These are phyloP conservation scores for Plantago elongata DNA, from an alignment of 257 asterid genomes.

Conservation along the genomic window DNA sequence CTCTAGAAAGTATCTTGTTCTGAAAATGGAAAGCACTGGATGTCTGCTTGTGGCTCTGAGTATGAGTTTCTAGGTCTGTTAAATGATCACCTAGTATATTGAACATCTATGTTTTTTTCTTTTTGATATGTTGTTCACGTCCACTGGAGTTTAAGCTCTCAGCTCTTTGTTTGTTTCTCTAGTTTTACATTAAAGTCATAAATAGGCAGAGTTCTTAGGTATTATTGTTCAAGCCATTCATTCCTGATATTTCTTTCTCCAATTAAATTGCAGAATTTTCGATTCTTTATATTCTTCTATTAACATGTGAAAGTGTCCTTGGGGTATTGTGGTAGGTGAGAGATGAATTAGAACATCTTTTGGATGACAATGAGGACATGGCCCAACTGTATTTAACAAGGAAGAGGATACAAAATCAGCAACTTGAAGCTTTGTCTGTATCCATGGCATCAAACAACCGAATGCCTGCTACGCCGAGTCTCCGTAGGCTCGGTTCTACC, in stretches of 20 bases:
- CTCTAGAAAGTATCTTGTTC: too few species aligned
- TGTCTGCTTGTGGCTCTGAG: too few species aligned
- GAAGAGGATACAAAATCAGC: slow-evolving; percentile 81
- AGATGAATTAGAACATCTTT: slow-evolving; percentile 97
- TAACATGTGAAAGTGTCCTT: slow-evolving; percentile 9
- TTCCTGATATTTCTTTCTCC: too few species aligned
- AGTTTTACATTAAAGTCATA: too few species aligned
- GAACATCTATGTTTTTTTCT: background rate
- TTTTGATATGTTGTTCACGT: background rate
- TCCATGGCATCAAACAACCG: slow-evolving; percentile 45
- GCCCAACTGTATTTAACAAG: slow-evolving; percentile 81
- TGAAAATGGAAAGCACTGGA: too few species aligned
- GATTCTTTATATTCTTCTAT: background rate
- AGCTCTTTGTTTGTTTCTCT: background rate
- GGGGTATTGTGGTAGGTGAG: slow-evolving; percentile 57
- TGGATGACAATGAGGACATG: slow-evolving; percentile 97
- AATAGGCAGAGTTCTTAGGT: too few species aligned
- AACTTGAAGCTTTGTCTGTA: slow-evolving; percentile 52
- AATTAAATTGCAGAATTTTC: too few species aligned
- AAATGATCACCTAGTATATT: too few species aligned
- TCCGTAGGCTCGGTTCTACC: slow-evolving; percentile 60
- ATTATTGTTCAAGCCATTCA: too few species aligned
- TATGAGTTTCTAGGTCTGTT: too few species aligned
- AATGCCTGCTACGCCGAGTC: slow-evolving; percentile 45
- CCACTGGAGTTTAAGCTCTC: background rate